Evolutionary conservation across 2,329 filamentous ascomycete species (phyloP).

Genomic region (Lecanicillium sp.): DNA sequence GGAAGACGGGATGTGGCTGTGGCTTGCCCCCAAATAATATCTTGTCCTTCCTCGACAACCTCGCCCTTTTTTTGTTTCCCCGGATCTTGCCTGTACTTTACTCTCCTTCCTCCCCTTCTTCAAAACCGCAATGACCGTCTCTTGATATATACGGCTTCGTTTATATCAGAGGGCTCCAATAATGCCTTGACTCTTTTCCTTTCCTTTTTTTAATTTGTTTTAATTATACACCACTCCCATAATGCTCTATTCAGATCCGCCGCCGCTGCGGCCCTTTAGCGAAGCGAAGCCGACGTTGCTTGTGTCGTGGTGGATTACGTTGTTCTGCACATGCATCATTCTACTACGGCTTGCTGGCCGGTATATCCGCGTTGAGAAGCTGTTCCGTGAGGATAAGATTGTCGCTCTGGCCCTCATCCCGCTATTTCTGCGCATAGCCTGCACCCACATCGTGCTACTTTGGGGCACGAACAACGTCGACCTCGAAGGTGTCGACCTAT

Average conservation of each 20-base stretch:
- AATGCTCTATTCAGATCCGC: constrained; percentile 45
- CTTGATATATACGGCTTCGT: not conserved
- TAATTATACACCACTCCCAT: not conserved
- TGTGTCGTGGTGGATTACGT: constrained; percentile 88
- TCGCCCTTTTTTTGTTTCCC: not conserved
- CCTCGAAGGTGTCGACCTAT: constrained; percentile 41
- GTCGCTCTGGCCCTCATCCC: constrained; percentile 74
- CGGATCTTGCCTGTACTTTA: not conserved
- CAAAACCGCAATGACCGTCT: not conserved
- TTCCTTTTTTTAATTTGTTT: not conserved
- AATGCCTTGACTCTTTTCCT: not conserved
- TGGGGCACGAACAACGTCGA: constrained; percentile 85
- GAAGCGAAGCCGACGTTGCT: constrained; percentile 77
- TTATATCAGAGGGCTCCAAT: no score
- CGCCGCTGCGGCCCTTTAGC: constrained; percentile 34
- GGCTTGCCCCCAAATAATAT: not conserved
- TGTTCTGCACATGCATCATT: constrained; percentile 74
- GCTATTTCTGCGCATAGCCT: constrained; percentile 69
- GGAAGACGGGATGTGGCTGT: not conserved
- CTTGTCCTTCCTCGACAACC: not conserved
- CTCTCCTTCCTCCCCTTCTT: not conserved
- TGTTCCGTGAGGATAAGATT: constrained; percentile 81
- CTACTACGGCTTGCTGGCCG: constrained; percentile 68
- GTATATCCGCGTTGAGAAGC: constrained; percentile 72
- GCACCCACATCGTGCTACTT: constrained; percentile 75